Base-by-base conservation (phyloP, 169 alveolate species). In the Eimeria sp. region DNA sequence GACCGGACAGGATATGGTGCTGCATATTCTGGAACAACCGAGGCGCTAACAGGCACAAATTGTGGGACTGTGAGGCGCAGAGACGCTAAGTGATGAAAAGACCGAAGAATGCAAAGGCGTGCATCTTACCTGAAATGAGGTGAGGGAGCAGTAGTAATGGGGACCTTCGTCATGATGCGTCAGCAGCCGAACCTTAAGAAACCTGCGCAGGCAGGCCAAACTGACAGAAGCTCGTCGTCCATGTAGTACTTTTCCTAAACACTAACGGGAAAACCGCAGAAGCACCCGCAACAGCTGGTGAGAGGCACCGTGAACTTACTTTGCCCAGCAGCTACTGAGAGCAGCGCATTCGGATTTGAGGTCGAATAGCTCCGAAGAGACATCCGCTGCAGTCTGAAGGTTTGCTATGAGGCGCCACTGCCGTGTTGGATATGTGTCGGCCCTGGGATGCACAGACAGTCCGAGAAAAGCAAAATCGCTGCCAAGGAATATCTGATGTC, bases 61-160 rank as follows among this genome's bases (percentile, higher is more conserved):
- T n/a, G 54, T 37, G 40, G 56, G 18, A 14, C 33, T 16, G 54
- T 16, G 33, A 30, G 56, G 83, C 56, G 83, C 11, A 14, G 56
- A 16, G 56, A 37, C 0, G 23, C 37, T 18, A 20, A 20, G 54
- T 8, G 23, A 74, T 74, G 23, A 78, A 52, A 14, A 0, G 1
- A 30, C 1, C 14, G 49, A n/a, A 6, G 40, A 46, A 52, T 6
- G 43, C 49, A 43, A n/a, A 9, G 18, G 25, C 25, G 62, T 58
- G 25, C 33, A 30, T 37, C 90, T 9, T 30, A 83, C 90, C 97
- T 97, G 97, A 95, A 98, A 95, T 56, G 97, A 97, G 10, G 99
- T 98, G 9, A 98, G 96, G 37, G 99, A 97, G 94, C 99, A 98
- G 95, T 98, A 98, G 95, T 98, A 98, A 95, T 98, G 97, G 6